Evolutionary conservation across 257 asterid species (phyloP).

Genomic region (Lycium barbarum): DNA sequence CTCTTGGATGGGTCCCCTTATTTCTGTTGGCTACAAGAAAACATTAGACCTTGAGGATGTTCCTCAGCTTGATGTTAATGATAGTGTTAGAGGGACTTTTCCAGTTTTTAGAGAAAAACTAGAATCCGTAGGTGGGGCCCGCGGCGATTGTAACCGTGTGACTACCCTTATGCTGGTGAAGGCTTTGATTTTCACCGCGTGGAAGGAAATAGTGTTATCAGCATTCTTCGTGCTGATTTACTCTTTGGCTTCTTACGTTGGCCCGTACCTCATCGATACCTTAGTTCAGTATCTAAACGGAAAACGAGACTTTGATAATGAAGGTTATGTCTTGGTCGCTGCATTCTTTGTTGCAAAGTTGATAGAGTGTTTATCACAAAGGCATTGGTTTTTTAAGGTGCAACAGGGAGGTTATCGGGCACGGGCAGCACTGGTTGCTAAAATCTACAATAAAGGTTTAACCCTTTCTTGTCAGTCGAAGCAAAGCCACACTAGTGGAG

Average conservation of each 20-base stretch:
- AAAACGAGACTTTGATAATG: constrained; percentile 45
- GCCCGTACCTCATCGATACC: constrained; percentile 77
- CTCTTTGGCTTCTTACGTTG: constrained; percentile 68
- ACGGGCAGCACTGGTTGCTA: constrained; percentile 80
- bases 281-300: constrained; percentile 82
- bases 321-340: constrained; percentile 63
- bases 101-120: constrained; percentile 59
- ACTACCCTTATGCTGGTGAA: constrained; percentile 74
- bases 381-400: constrained; percentile 75
- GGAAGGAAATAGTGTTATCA: constrained; percentile 63
- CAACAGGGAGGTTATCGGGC: constrained; percentile 85
- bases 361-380: constrained; percentile 71
- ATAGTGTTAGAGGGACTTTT: constrained; percentile 63
- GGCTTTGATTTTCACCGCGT: constrained; percentile 59
- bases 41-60: constrained; percentile 85
- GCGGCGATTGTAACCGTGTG: constrained; percentile 36
- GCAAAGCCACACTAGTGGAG: constrained; percentile 81
- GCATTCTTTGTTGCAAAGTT: constrained; percentile 69
- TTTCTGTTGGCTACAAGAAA: constrained; percentile 70
- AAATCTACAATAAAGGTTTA: constrained; percentile 72
- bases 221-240: constrained; percentile 55
- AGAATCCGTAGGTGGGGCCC: constrained; percentile 46
- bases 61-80: constrained; percentile 69
- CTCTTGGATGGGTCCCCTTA: constrained; percentile 77
- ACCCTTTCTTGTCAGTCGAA: constrained; percentile 73